phyloP scores from a whole-genome alignment of 202 grass and related monocot species.

The Zizania palustris region DNA sequence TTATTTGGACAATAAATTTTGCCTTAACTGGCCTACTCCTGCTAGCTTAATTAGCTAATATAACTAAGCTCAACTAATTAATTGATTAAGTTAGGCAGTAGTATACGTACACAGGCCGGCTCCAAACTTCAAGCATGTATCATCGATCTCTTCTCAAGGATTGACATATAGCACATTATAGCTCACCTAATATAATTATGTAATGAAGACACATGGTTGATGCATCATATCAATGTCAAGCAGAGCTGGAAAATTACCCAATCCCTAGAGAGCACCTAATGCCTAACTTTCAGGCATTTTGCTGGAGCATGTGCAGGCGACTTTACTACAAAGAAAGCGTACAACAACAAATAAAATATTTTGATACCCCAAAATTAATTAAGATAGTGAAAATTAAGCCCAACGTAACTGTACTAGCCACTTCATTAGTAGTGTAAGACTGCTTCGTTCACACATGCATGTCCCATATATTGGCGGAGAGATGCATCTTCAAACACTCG shows the following conservation, averaged over 20 bases:
- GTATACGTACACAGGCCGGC: neutral
- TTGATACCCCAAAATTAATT: neutral
- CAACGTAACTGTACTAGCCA: neutral
- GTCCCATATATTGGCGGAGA: no score
- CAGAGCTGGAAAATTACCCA: neutral
- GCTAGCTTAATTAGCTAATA: no score
- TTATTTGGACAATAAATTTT: no score
- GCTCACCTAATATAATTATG: neutral
- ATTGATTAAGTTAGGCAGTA: neutral
- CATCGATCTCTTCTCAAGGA: neutral
- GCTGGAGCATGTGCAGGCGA: neutral
- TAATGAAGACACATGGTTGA: neutral
- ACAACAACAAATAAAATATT: no score
- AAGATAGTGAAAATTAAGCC: neutral
- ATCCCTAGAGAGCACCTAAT: neutral
- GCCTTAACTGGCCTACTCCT: no score
- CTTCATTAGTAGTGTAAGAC: no score
- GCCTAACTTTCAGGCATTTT: neutral
- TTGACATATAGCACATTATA: neutral
- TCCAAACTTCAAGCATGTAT: neutral
- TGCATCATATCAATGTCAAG: neutral
- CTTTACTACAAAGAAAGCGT: neutral
- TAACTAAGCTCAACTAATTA: no score
- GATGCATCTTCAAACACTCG: no score
- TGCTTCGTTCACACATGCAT: neutral